Base-by-base conservation (phyloP, 202 grass and related monocot species). In the Musa balbisiana region DNA sequence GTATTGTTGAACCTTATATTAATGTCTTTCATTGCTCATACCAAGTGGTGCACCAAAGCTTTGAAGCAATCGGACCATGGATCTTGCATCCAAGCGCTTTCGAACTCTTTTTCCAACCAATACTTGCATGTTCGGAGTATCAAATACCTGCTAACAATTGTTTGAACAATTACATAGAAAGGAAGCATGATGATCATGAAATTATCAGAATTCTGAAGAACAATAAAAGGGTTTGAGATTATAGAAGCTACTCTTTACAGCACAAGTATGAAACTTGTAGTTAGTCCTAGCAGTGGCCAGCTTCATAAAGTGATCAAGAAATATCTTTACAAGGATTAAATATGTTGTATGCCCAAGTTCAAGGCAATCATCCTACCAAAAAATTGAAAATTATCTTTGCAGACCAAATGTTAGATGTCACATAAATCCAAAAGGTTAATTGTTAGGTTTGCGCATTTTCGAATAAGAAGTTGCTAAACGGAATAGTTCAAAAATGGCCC, bases 51-150 rank as follows among this genome's bases (percentile, higher is more conserved):
- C 94, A 49, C 87, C 78, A 51, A 93, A 83, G 76, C 83, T 78
- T 24, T 76, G 88, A 72, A 98, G 90, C 82, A 98, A 83, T 64
- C 91, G 77, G 26, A 93, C 85, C 58, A 98, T 89, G 64, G 94
- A 93, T 53, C 89, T 98, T 33, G 90, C 84, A 86, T 98, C 94
- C 65, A 98, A 82, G 58, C 90, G 87, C 80, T 91, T 97, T 71
- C 94, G 84, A 72, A 84, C 78, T 21, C 43, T 70, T 62, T 93
- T 86, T 10, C 88, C 89, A 8, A 98, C 94, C 79, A 89, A 81
- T 75, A 93, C 84, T 80, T 84, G 79, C 83, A 98, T 72, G 72
- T 73, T 74, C 0, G 94, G 94, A 24, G 88, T 89, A 74, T 98
- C 90, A 74, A 91, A 93, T 54, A 93, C 94, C 94, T 98, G 67